These are phyloP conservation scores for Colletotrichum lindemuthianum DNA, from an alignment of 2,329 filamentous ascomycete species.

Conservation along the genomic window DNA sequence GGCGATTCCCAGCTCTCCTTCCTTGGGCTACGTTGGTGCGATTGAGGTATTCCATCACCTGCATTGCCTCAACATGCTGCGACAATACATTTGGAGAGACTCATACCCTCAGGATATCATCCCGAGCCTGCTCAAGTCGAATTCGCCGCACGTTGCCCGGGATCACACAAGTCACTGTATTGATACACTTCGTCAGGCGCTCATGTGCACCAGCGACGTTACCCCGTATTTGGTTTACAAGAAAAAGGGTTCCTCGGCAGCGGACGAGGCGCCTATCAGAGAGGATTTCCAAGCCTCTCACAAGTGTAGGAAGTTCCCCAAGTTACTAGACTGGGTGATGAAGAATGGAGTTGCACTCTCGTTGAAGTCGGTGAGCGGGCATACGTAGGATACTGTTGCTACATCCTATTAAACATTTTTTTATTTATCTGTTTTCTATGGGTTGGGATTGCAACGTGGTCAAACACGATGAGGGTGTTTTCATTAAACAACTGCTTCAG, in stretches of 20 bases:
- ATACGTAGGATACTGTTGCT: too few species aligned
- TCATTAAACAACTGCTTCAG: too few species aligned
- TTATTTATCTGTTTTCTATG: too few species aligned
- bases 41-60: constrained; percentile 18
- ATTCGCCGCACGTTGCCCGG: constrained; percentile 3
- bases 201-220: constrained; percentile 13
- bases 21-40: background rate
- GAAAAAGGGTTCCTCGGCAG: background rate
- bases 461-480: too few species aligned
- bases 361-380: too few species aligned
- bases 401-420: too few species aligned
- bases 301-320: constrained; percentile 11
- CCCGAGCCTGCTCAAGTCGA: constrained; percentile 6
- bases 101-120: constrained; percentile 7
- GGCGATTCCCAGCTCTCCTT: background rate
- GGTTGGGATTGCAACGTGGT: too few species aligned
- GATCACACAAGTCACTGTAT: constrained; percentile 12
- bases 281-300: constrained; percentile 15
- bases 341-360: background rate
- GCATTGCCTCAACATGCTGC: constrained; percentile 13
- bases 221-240: constrained; percentile 10
- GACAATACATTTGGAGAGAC: constrained; percentile 17
- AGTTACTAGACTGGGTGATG: constrained; percentile 3
- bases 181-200: constrained; percentile 8
- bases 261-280: background rate